phyloP scores from a whole-genome alignment of 257 asterid species.

The Fraxinus anomala region DNA sequence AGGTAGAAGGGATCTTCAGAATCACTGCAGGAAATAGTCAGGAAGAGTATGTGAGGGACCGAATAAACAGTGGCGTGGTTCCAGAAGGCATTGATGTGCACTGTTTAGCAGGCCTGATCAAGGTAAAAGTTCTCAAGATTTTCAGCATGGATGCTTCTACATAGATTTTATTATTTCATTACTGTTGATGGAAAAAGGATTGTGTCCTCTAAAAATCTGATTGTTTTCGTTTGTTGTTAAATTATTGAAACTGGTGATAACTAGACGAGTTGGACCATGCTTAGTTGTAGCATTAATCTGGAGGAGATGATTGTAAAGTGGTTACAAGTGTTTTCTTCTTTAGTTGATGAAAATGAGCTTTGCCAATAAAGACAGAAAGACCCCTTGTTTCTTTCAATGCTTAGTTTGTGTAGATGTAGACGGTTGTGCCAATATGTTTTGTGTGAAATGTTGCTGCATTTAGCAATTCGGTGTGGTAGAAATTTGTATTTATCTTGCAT shows the following conservation, averaged over 20 bases:
- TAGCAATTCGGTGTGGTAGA: not conserved
- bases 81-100: slow-evolving; percentile 93
- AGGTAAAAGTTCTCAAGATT: slow-evolving; percentile 43
- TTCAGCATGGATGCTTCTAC: slow-evolving; percentile 11
- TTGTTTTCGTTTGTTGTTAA: not conserved
- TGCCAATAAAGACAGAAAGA: not conserved
- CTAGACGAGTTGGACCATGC: not conserved
- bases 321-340: not conserved
- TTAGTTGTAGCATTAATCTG: not conserved
- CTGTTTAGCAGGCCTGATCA: slow-evolving; percentile 93
- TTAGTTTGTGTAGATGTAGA: not conserved
- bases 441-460: not conserved
- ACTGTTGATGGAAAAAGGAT: not conserved
- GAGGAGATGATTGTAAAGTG: not conserved
- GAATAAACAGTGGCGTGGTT: slow-evolving; percentile 76
- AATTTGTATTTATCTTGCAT: not conserved
- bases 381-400: not conserved
- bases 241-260: not conserved
- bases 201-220: not conserved
- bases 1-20: slow-evolving; percentile 99
- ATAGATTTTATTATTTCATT: slow-evolving; percentile 16
- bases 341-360: not conserved
- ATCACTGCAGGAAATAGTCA: slow-evolving; percentile 92
- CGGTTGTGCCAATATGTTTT: not conserved
- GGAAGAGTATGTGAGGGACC: slow-evolving; percentile 96